Base-by-base conservation (phyloP, 805 yeast genomes). In the Komagataella populi region DNA sequence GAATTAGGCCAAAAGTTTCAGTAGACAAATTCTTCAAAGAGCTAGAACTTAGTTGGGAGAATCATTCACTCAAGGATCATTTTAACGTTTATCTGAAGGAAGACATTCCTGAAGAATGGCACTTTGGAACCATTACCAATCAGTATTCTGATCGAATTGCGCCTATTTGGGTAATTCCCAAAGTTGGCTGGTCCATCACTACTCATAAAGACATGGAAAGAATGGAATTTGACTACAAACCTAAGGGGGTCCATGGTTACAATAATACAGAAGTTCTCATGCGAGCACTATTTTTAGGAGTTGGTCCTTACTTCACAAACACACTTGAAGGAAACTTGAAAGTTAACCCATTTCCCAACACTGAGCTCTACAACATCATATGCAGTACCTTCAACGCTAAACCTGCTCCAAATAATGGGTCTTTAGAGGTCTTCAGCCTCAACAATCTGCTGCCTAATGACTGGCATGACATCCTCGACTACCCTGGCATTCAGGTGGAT, bases 201-300 rank as follows among this genome's bases (percentile, higher is more conserved):
- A 85, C 89, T 0, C 75, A 72, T 52, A 72, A 71, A 17, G 75
- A 75, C 53, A 77, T 80, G 76, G 72, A 73, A 22, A 22, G 43
- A 16, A 71, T 72, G 60, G 64, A 66, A 23, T 63, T 70, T 49
- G 71, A 74, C 12, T 83, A 82, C 61, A 61, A 63, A n/a, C 85
- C 87, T 3, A 70, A 70, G 51, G 96, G 96, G 6, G 84, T 84
- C 0, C 95, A 87, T 64, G 97, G 97, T 1, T 90, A 87, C 63
- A 80, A 84, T 60, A 85, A 84, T 59, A 74, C 83, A 0, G 87
- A 83, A 54, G 74, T 83, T 6, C 68, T 88, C 52, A 89, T 89
- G 96, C 69, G 96, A 49, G 89, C 96, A 0, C 58, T 87, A 7
- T 90, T 91, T 62, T 58, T 87, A 45, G 95, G 84, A 0, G 63